Evolutionary conservation across 2,329 filamentous ascomycete genomes (phyloP), one percentile per base, ranked within the genome.

Genomic region (Botrytis paeoniae): DNA sequence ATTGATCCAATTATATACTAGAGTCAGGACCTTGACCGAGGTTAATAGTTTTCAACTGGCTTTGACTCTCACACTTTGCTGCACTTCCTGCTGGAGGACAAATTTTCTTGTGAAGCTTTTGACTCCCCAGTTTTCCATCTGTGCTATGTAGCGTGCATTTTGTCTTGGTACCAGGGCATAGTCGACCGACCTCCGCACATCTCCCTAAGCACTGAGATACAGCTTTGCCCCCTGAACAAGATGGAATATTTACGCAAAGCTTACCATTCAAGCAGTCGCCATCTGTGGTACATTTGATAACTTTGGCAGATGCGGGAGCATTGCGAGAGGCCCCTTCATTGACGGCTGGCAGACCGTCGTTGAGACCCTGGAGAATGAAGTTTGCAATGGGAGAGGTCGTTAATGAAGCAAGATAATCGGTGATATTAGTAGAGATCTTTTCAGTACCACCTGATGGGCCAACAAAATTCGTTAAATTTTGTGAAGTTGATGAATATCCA

Each of bases 401-500:
- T 9, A 73, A 60, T 1, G 39, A 39, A n/a, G 66, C 57, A 14
- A 73, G 45, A 25, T 73, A 73, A 25, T 63, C 29, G 7, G 66
- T 73, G 10, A 73, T 59, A n/a, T 73, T 73, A 20, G 37, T 61
- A 12, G 59, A 39, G 29, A 6, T 41, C 29, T 39, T 63, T 43
- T 6, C 48, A 8, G 39, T n/a, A 14, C 20, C 35, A 20, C 20
- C 69, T 20, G 51, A 41, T 43, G 72, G 68, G 2, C 68, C 60
- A 7, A 43, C n/a, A 16, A 71, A 71, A 16, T 71, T 54, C 7
- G 69, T 62, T 18, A 22, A 41, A n/a, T 71, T 73, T 57, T 25
- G 18, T 16, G 45, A 60, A 9, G 41, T 43, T 8, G 68, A 57
- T 12, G 75, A 69, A 32, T 73, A 74, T 6, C 76, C 77, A 1